Conservation (phyloP, 2,329 filamentous ascomycete genomes). For the Ophiocordyceps camponoti-floridani region DNA sequence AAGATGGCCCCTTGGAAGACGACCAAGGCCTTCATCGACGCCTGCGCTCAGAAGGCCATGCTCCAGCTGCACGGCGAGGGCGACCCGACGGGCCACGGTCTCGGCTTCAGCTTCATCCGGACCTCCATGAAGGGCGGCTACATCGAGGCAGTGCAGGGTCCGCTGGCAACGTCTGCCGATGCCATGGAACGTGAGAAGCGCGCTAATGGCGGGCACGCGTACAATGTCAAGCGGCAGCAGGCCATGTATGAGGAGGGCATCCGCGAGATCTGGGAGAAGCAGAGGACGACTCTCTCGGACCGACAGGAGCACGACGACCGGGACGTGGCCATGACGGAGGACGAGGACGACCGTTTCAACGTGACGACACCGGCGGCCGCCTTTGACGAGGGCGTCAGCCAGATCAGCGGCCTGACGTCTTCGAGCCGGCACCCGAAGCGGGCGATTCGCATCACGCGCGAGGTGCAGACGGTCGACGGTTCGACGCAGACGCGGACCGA, state of each 20-base stretch:
- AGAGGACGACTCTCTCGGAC: slow-evolving; percentile 63
- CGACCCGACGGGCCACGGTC: slow-evolving; percentile 81
- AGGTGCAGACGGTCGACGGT: slow-evolving; percentile 23
- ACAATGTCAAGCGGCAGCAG: slow-evolving; percentile 92
- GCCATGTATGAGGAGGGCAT: slow-evolving; percentile 85
- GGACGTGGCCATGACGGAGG: slow-evolving; percentile 37
- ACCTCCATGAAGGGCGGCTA: slow-evolving; percentile 98
- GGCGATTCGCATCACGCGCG: slow-evolving; percentile 54
- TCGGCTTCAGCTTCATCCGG: slow-evolving; percentile 93
- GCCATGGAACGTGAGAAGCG: slow-evolving; percentile 77
- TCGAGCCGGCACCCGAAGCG: slow-evolving; percentile 54
- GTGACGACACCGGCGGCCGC: slow-evolving; percentile 44
- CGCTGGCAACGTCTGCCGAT: slow-evolving; percentile 53
- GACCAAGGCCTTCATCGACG: slow-evolving; percentile 90
- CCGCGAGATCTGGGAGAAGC: slow-evolving; percentile 77
- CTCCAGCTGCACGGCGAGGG: slow-evolving; percentile 85
- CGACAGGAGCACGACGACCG: slow-evolving; percentile 47
- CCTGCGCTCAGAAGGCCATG: slow-evolving; percentile 92
- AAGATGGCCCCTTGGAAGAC: slow-evolving; percentile 93
- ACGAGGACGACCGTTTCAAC: slow-evolving; percentile 53
- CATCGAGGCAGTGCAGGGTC: slow-evolving; percentile 59
- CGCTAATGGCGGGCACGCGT: slow-evolving; percentile 83
- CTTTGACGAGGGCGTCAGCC: slow-evolving; percentile 63
- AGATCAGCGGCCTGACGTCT: slow-evolving; percentile 51
- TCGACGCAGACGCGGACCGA: slow-evolving; percentile 46